Percentiles rank a stretch among this genome's conserved stretches.
These are phyloP conservation scores for Aspergillus saccharolyticus DNA, from an alignment of 495 filamentous ascomycete genomes.

Conservation along the genomic window DNA sequence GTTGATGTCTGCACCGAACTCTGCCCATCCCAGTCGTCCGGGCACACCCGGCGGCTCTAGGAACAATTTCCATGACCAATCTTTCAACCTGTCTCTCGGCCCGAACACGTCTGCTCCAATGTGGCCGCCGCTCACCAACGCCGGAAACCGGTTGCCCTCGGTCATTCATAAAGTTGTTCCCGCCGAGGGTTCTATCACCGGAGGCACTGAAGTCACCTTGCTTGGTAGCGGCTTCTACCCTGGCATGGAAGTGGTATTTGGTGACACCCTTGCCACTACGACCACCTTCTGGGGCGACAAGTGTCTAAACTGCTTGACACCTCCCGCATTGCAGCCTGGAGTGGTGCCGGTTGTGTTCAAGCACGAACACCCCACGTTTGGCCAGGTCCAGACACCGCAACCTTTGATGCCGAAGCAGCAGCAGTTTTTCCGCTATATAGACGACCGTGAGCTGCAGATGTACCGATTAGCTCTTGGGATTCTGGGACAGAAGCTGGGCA, in stretches of 20 bases:
- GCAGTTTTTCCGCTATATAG: constrained; percentile 71
- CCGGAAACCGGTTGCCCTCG: constrained; percentile 45
- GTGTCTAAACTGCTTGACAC: constrained; percentile 78
- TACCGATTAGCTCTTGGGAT: constrained; percentile 44
- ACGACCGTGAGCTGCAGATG: constrained; percentile 70
- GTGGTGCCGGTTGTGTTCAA: constrained; percentile 71
- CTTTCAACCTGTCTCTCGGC: constrained; percentile 27
- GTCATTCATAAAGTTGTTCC: constrained; percentile 77
- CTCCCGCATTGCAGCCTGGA: constrained; percentile 65
- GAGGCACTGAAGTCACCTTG: constrained; percentile 81
- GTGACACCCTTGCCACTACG: constrained; percentile 67
- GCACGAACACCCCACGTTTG: constrained; percentile 51
- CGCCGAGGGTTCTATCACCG: constrained; percentile 69
- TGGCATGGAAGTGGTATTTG: constrained; percentile 83
- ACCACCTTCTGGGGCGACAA: constrained; percentile 80
- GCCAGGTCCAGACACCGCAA: constrained; percentile 37
- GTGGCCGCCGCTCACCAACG: constrained; percentile 37
- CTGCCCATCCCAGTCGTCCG: constrained; percentile 52
- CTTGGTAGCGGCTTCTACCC: constrained; percentile 74
- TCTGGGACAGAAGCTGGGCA: constrained; percentile 44
- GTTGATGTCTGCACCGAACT: constrained; percentile 62
- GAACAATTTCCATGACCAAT: constrained; percentile 40
- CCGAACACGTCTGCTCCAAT: constrained; percentile 32
- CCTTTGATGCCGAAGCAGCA: constrained; percentile 49
- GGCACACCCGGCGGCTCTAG: constrained; percentile 40